Percentiles rank a stretch among this genome's conserved stretches.
phyloP scores from a whole-genome alignment of 1,139 yeast genomes.

The Magnusiomyces suaveolens region DNA sequence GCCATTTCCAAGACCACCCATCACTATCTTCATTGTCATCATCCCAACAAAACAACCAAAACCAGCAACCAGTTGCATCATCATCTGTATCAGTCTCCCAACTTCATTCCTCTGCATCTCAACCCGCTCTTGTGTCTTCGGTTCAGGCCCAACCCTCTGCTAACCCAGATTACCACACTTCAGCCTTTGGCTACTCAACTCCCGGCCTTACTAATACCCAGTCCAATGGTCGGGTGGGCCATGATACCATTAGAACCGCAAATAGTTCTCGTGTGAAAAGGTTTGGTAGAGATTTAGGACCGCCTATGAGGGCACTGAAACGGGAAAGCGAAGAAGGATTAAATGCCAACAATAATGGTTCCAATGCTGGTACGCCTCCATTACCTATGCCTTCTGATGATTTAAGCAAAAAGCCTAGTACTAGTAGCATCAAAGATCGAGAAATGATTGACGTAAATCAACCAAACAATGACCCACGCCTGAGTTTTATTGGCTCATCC shows the following conservation, averaged over 20 bases:
- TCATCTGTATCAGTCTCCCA: too few relatives aligned
- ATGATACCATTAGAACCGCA: background rate
- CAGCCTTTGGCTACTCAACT: slow-evolving; percentile 20
- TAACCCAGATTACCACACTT: background rate
- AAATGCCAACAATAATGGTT: background rate
- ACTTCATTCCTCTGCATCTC: background rate
- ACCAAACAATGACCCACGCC: background rate
- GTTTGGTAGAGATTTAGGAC: slow-evolving; percentile 18
- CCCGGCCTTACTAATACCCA: slow-evolving; percentile 31
- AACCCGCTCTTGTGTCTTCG: background rate
- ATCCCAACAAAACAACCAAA: too few relatives aligned
- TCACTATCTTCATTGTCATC: background rate
- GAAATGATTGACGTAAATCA: background rate
- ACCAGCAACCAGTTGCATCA: too few relatives aligned
- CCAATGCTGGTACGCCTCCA: background rate
- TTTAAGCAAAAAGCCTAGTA: background rate
- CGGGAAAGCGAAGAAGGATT: slow-evolving; percentile 13
- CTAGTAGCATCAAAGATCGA: background rate
- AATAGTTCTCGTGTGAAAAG: slow-evolving; percentile 16
- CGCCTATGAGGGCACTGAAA: slow-evolving; percentile 16
- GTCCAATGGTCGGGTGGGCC: slow-evolving; percentile 1
- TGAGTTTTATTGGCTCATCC: background rate
- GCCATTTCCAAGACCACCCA: background rate
- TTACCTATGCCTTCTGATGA: background rate
- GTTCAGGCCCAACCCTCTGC: too few relatives aligned